Conservation (phyloP, 352 stramenopile genomes). For the Globisporangium nodosum region DNA sequence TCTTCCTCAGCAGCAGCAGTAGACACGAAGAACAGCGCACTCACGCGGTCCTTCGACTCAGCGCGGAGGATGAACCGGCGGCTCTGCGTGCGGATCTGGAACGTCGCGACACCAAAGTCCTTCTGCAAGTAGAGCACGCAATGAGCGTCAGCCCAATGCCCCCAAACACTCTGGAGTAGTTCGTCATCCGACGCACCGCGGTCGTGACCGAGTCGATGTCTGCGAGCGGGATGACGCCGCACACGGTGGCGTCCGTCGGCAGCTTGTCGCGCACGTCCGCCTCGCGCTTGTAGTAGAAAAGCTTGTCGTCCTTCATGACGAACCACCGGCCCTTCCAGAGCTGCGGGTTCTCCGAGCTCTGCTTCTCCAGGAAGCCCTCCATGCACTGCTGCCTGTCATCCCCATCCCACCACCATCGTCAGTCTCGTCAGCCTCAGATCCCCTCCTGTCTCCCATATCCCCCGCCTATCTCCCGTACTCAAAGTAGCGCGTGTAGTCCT, state of each 20-base stretch:
- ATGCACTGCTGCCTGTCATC: constrained; percentile 50
- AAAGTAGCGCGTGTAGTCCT: constrained; percentile 57
- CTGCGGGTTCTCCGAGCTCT: constrained; percentile 64
- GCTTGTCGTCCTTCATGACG: constrained; percentile 79
- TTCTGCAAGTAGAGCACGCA: constrained; percentile 31
- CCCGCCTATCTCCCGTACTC: constrained; percentile 22
- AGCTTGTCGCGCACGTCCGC: constrained; percentile 53
- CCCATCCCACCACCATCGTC: neutral
- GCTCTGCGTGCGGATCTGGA: constrained; percentile 79
- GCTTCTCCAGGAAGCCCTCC: constrained; percentile 79
- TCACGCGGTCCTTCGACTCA: constrained; percentile 77
- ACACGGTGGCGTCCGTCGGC: constrained; percentile 48
- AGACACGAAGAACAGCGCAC: neutral
- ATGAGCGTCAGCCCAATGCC: too few relatives aligned
- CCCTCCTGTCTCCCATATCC: neutral
- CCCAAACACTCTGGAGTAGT: too few relatives aligned
- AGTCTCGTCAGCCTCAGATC: neutral
- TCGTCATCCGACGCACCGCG: constrained; percentile 34
- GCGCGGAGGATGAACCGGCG: constrained; percentile 74
- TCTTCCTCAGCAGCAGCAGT: neutral
- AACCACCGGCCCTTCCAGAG: constrained; percentile 82
- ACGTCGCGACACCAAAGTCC: constrained; percentile 73
- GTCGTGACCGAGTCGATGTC: constrained; percentile 82
- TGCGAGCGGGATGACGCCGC: constrained; percentile 73
- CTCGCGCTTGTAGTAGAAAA: constrained; percentile 79